Base-by-base conservation (phyloP, 768 basidiomycete species). In the Leccinum rimulosum region DNA sequence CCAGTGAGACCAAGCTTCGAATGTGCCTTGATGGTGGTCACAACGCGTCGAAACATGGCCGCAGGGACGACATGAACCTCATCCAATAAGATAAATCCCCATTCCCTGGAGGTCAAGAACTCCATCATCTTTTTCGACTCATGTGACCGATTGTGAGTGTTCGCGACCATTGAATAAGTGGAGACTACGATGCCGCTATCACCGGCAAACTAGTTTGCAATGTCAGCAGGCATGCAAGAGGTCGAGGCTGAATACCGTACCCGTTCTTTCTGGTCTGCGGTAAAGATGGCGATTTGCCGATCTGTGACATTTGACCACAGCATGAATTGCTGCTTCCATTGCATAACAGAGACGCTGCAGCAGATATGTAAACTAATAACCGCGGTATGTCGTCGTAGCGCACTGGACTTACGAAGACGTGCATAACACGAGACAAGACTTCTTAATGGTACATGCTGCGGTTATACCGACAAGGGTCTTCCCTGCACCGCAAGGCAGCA, bases 51-150 rank as follows among this genome's bases (percentile, higher is more conserved):
- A 78, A 99, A 99, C 93, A 98, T 98, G 6, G 93, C 93, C 5
- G 97, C 97, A 7, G 97, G 97, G 5, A 98, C 97, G 63, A 99
- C 97, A 72, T 99, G 97, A 19, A 98, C 97, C 76, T 99, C 97
- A 68, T 99, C 97, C 47, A 99, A 80, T 19, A 99, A 79, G 63
- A 99, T 91, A 75, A 98, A 98, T 9, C 97, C 97, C 97, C 97
- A 99, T 75, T 99, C 97, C 55, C 96, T 81, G n/a, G 93, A 95
- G 30, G 93, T 93, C 49, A 99, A 74, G 70, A 98, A 99, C 65
- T 99, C 95, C 97, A 99, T 99, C 93, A 98, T 98, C 79, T 98
- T 97, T 79, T 97, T 95, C 17, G 97, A 92, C 70, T 96, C 95
- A 71, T 98, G 94, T n/a, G 97, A 97, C 64, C 97, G 86, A 72